Evolutionary conservation across 2,329 filamentous ascomycete genomes (phyloP).

Genomic region (Alternaria gansuensis): DNA sequence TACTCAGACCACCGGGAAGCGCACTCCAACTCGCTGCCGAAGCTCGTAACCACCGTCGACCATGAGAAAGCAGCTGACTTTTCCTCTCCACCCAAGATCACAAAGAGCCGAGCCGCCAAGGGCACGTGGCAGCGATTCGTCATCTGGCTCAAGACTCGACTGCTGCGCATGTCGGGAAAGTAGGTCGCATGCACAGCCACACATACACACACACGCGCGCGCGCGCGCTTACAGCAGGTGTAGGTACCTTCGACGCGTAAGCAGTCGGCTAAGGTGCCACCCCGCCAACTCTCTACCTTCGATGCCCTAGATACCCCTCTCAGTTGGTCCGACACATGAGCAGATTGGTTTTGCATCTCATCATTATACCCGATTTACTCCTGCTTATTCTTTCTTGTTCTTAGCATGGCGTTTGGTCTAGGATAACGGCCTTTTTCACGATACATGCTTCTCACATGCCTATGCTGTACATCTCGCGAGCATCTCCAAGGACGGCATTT

Average conservation of each 20-base stretch:
- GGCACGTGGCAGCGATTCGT: slow-evolving; percentile 64
- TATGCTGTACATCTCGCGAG: slow-evolving; percentile 37
- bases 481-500: slow-evolving; percentile 28
- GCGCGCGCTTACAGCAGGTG: background rate
- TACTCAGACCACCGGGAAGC: slow-evolving; percentile 51
- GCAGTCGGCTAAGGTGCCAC: slow-evolving; percentile 2
- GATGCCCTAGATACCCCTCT: slow-evolving; percentile 4
- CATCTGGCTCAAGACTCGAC: slow-evolving; percentile 65
- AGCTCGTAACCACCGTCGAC: slow-evolving; percentile 41
- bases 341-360: slow-evolving; percentile 4
- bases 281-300: background rate
- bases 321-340: background rate
- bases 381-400: slow-evolving; percentile 18
- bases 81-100: slow-evolving; percentile 40
- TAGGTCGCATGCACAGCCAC: slow-evolving; percentile 15
- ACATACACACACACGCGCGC: background rate
- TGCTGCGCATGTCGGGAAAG: slow-evolving; percentile 58
- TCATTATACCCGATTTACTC: slow-evolving; percentile 18
- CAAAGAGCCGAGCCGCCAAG: slow-evolving; percentile 50
- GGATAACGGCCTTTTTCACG: slow-evolving; percentile 28
- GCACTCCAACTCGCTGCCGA: slow-evolving; percentile 50
- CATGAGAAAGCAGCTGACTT: slow-evolving; percentile 41
- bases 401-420: slow-evolving; percentile 38
- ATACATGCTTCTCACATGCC: slow-evolving; percentile 24
- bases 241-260: background rate